Percentiles rank a stretch among this genome's conserved stretches.
phyloP scores from a whole-genome alignment of 768 basidiomycete species.

The Cyclocybe cylindracea region DNA sequence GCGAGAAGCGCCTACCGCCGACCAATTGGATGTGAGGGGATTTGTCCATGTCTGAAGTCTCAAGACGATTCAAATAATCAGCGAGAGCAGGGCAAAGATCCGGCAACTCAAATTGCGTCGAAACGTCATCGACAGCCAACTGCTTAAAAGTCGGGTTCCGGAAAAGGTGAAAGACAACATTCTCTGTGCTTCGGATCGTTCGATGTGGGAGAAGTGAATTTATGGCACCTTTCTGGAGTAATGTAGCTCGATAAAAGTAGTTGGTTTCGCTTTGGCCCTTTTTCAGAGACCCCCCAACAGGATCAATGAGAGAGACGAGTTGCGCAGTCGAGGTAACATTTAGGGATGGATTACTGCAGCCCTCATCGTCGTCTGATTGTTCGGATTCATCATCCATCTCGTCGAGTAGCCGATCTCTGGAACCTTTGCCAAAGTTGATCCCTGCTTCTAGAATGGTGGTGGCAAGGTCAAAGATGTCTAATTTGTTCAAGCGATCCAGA shows the following conservation, averaged over 20 bases:
- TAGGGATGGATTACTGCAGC: no score
- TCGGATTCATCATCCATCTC: not conserved
- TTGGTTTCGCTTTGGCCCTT: not conserved
- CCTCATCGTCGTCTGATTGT: not conserved
- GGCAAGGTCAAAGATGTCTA: conserved; percentile 26
- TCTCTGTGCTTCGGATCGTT: conserved; percentile 7
- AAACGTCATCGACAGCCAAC: conserved; percentile 21
- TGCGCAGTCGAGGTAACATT: not conserved
- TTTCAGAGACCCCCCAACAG: not conserved
- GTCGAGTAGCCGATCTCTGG: no score
- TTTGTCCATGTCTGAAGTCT: not conserved
- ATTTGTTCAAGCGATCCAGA: conserved; percentile 31
- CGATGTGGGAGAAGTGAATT: conserved; percentile 6
- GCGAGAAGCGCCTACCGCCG: conserved; percentile 11
- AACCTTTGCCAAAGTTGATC: not conserved
- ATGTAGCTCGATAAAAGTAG: not conserved
- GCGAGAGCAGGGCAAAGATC: conserved; percentile 27
- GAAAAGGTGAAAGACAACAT: conserved; percentile 22
- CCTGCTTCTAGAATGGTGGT: conserved; percentile 15
- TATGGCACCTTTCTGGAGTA: not conserved
- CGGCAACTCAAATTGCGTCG: conserved; percentile 19
- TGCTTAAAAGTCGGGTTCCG: conserved; percentile 14
- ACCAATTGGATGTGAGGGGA: conserved; percentile 4
- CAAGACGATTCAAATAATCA: conserved; percentile 14
- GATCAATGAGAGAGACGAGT: conserved; percentile 2